These are phyloP conservation scores for Cairneyella variabilis DNA, from an alignment of 495 filamentous ascomycete genomes.

Conservation along the genomic window DNA sequence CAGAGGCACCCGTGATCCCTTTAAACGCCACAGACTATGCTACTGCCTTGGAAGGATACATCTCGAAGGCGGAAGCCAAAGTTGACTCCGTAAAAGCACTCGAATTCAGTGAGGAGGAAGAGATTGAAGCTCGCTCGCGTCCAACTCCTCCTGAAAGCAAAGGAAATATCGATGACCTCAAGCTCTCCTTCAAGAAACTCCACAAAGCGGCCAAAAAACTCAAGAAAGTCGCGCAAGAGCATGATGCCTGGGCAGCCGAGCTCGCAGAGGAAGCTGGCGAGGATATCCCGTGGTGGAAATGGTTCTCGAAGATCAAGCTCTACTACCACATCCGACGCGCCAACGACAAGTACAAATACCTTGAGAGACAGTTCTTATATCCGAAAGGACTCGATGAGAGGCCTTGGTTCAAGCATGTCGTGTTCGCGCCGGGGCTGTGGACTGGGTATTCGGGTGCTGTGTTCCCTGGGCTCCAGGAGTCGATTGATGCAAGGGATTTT, in stretches of 20 bases:
- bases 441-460: constrained; percentile 79
- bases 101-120: constrained; percentile 35
- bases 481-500: constrained; percentile 75
- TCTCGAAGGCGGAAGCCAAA: constrained; percentile 63
- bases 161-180: constrained; percentile 52
- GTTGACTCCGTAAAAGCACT: constrained; percentile 34
- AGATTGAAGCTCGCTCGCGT: constrained; percentile 50
- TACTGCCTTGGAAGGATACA: constrained; percentile 56
- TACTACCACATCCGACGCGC: constrained; percentile 57
- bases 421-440: constrained; percentile 86
- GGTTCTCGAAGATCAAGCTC: constrained; percentile 63
- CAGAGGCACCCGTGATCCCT: constrained; percentile 72
- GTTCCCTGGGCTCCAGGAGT: constrained; percentile 85
- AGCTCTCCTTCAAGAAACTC: constrained; percentile 37
- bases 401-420: constrained; percentile 89
- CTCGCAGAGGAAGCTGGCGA: constrained; percentile 62
- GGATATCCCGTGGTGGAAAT: constrained; percentile 79
- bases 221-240: constrained; percentile 49
- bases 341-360: constrained; percentile 68
- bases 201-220: constrained; percentile 50
- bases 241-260: constrained; percentile 56
- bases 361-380: constrained; percentile 82
- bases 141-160: constrained; percentile 28
- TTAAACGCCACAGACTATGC: constrained; percentile 77
- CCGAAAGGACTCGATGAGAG: constrained; percentile 74